phyloP scores from a whole-genome alignment of 345 rosid genomes.

The Diplotaxis tenuifolia region DNA sequence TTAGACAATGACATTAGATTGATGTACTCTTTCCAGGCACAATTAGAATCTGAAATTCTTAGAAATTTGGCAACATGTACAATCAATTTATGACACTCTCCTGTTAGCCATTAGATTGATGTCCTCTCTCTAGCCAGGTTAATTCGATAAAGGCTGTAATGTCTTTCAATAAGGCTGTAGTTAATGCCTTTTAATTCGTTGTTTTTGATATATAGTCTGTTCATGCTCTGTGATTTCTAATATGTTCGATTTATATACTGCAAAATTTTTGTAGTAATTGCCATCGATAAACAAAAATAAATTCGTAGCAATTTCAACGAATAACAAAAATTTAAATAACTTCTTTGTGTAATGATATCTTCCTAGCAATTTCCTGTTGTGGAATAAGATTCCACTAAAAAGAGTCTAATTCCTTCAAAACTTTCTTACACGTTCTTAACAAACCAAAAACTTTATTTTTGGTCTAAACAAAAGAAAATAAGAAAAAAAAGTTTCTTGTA shows the following conservation, averaged over 20 bases:
- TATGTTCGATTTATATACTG: not conserved
- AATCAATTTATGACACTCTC: not conserved
- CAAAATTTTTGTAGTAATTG: not conserved
- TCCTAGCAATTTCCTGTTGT: conserved; percentile 25
- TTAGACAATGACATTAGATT: not conserved
- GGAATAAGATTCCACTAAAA: not conserved
- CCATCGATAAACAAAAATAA: not conserved
- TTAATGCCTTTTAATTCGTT: no score
- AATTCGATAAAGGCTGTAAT: not conserved
- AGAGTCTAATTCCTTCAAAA: not conserved
- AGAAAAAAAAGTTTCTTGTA: not conserved
- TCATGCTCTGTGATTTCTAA: no score
- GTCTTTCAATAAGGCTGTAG: no score
- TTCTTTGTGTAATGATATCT: not conserved
- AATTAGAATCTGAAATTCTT: not conserved
- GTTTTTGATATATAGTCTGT: no score
- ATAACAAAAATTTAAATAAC: not conserved
- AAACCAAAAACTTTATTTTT: not conserved
- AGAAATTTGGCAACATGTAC: not conserved
- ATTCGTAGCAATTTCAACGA: not conserved
- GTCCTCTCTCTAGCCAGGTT: not conserved
- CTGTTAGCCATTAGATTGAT: not conserved
- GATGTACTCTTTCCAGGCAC: not conserved
- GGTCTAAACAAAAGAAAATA: no score
- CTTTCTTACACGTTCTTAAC: not conserved